phyloP scores from a whole-genome alignment of 1,284 basidiomycete species.

The Ganoderma boninense region DNA sequence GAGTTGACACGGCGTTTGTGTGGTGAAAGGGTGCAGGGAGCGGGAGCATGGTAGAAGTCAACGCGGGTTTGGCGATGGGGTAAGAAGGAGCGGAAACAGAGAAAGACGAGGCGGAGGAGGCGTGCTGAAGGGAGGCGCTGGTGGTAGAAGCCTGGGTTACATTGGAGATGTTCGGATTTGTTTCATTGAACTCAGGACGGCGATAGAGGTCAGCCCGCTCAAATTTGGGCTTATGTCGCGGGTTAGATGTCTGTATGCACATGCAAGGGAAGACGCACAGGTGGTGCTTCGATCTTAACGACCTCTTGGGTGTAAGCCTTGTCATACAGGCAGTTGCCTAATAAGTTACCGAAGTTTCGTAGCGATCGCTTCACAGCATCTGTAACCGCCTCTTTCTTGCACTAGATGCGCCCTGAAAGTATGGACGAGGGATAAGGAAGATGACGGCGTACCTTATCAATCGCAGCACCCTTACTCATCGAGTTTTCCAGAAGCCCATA shows the following conservation, averaged over 20 bases:
- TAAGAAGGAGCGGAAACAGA: slow-evolving; percentile 19
- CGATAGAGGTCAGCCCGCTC: slow-evolving; percentile 79
- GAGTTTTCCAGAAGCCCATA: slow-evolving; percentile 90
- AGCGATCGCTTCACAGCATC: slow-evolving; percentile 93
- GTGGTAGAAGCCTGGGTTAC: slow-evolving; percentile 6
- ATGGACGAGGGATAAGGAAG: background rate
- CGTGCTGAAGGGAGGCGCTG: background rate
- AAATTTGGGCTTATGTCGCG: slow-evolving; percentile 66
- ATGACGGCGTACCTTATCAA: slow-evolving; percentile 85
- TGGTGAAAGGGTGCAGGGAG: slow-evolving; percentile 15
- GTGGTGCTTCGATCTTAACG: slow-evolving; percentile 83
- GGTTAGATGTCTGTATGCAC: background rate
- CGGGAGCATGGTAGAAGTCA: slow-evolving; percentile 15
- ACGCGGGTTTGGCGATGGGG: slow-evolving; percentile 27
- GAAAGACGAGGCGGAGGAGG: slow-evolving; percentile 7
- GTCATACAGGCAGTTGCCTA: slow-evolving; percentile 97
- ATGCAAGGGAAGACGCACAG: slow-evolving; percentile 57
- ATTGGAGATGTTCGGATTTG: slow-evolving; percentile 38
- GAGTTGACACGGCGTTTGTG: slow-evolving; percentile 27
- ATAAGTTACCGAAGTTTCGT: slow-evolving; percentile 91
- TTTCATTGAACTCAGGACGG: slow-evolving; percentile 75
- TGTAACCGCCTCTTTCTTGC: slow-evolving; percentile 97
- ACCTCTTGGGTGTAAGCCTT: slow-evolving; percentile 88
- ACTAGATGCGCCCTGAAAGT: slow-evolving; percentile 56
- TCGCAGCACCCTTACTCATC: slow-evolving; percentile 83